Percentiles rank a stretch among this genome's conserved stretches.
Evolutionary conservation across 225 moss, liverwort and hornwort species (phyloP).

Genomic region (Pleurozium schreberi): DNA sequence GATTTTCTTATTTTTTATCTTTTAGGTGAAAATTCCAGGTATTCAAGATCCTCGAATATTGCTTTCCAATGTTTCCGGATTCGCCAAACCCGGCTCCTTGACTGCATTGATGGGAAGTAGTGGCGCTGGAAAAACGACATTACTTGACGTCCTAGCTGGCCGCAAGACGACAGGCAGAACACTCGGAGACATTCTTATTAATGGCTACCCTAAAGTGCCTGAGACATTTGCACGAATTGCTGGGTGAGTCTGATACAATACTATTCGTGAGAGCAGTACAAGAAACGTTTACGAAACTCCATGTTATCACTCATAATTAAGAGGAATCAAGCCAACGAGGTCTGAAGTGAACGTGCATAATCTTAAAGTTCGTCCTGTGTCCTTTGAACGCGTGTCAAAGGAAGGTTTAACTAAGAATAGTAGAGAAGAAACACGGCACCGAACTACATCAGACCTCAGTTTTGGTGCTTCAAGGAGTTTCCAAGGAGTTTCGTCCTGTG

Average conservation of each 20-base stretch:
- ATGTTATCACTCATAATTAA: background rate
- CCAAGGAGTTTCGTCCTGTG: too few species aligned
- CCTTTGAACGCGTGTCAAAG: too few species aligned
- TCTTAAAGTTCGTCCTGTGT: too few species aligned
- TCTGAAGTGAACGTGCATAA: background rate
- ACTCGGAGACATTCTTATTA: conserved; percentile 69
- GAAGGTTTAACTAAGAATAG: too few species aligned
- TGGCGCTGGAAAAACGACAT: conserved; percentile 82
- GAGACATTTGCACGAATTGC: conserved; percentile 72
- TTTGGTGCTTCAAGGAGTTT: too few species aligned
- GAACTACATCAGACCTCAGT: too few species aligned
- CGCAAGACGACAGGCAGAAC: conserved; percentile 69
- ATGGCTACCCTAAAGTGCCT: conserved; percentile 68
- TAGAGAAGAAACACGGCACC: too few species aligned
- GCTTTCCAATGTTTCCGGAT: conserved; percentile 76
- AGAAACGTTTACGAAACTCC: background rate
- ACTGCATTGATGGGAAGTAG: conserved; percentile 94
- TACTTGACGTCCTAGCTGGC: conserved; percentile 82
- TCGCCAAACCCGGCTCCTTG: conserved; percentile 60
- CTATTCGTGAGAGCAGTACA: background rate
- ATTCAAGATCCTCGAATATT: conserved; percentile 62
- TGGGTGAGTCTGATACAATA: conserved; percentile 43
- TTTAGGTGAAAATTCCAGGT: conserved; percentile 72
- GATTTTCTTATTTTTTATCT: background rate
- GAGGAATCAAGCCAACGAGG: background rate